These are phyloP conservation scores for Globisporangium canariense DNA, from an alignment of 352 stramenopile genomes.

Conservation along the genomic window DNA sequence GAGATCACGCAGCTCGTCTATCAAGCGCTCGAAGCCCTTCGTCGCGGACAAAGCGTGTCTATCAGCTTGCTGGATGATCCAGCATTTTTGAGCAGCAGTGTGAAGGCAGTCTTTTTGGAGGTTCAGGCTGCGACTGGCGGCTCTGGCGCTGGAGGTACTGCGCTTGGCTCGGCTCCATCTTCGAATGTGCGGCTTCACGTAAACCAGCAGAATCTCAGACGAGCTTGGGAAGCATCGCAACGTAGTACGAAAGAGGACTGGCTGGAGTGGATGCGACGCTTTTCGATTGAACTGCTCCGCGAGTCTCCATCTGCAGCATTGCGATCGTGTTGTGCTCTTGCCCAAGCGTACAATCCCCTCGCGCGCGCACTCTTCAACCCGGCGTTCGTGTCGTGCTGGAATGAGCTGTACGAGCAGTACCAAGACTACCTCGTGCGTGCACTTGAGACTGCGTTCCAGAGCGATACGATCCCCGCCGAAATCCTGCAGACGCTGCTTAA, in stretches of 20 bases:
- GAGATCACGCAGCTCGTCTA: conserved; percentile 49
- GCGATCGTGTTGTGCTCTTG: conserved; percentile 90
- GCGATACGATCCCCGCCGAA: conserved; percentile 91
- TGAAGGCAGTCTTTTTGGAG: conserved; percentile 39
- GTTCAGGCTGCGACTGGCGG: conserved; percentile 27
- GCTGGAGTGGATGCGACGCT: conserved; percentile 97
- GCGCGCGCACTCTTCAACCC: conserved; percentile 96
- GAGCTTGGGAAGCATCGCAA: conserved; percentile 94
- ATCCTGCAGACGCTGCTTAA: conserved; percentile 97
- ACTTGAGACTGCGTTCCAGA: conserved; percentile 94
- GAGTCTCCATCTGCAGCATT: conserved; percentile 95
- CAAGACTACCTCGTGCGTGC: conserved; percentile 91
- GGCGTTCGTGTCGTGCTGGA: conserved; percentile 99
- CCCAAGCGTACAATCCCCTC: conserved; percentile 96
- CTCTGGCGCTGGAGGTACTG: conserved; percentile 19
- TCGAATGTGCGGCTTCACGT: conserved; percentile 80
- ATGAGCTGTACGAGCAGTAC: conserved; percentile 93
- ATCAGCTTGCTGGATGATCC: conserved; percentile 51
- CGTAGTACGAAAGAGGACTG: conserved; percentile 92
- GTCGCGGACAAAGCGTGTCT: conserved; percentile 38
- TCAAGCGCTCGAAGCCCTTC: conserved; percentile 52
- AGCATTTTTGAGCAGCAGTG: conserved; percentile 39
- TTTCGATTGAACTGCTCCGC: conserved; percentile 96
- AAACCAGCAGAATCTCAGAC: conserved; percentile 91
- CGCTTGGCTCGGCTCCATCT: conserved; percentile 32